These are phyloP conservation scores for Auriscalpium microsporum DNA, from an alignment of 768 basidiomycete species.

Conservation along the genomic window DNA sequence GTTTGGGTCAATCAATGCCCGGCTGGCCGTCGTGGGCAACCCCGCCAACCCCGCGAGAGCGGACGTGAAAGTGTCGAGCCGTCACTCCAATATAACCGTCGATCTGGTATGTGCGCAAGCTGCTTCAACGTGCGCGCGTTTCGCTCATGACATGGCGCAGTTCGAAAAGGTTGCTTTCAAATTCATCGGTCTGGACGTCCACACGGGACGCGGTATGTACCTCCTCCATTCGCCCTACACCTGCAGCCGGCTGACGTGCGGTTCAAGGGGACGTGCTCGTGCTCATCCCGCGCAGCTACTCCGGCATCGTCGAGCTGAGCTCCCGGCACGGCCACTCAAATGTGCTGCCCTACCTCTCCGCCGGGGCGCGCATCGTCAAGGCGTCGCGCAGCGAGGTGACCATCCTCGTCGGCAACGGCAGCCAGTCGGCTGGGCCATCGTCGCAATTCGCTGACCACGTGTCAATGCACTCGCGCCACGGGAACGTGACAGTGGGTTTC, in stretches of 20 bases:
- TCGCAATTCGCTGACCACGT: slow-evolving; percentile 4
- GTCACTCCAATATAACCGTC: slow-evolving; percentile 2
- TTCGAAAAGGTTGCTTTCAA: slow-evolving; percentile 4
- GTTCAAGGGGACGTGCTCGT: slow-evolving; percentile 5
- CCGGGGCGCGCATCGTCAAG: slow-evolving; percentile 4
- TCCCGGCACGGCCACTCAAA: background rate
- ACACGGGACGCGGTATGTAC: background rate
- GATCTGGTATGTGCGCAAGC: slow-evolving; percentile 4
- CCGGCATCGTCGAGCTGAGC: slow-evolving; percentile 9
- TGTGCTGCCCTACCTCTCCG: slow-evolving; percentile 5
- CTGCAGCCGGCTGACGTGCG: background rate
- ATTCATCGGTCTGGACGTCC: slow-evolving; percentile 1
- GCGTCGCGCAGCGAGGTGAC: slow-evolving; percentile 1
- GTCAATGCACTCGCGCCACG: slow-evolving; percentile 6
- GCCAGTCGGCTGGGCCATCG: background rate
- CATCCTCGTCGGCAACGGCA: slow-evolving; percentile 6
- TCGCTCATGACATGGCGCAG: slow-evolving; percentile 1
- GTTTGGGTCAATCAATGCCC: slow-evolving; percentile 4
- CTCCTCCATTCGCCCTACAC: background rate
- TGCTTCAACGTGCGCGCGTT: background rate
- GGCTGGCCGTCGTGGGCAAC: slow-evolving; percentile 3
- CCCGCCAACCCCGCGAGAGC: slow-evolving; percentile 1
- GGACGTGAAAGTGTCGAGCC: slow-evolving; percentile 3
- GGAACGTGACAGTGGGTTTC: slow-evolving; percentile 9
- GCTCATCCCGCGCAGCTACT: slow-evolving; percentile 11